These are phyloP conservation scores for Chrysoporthe puriensis DNA, from an alignment of 2,329 filamentous ascomycete genomes.

Conservation along the genomic window DNA sequence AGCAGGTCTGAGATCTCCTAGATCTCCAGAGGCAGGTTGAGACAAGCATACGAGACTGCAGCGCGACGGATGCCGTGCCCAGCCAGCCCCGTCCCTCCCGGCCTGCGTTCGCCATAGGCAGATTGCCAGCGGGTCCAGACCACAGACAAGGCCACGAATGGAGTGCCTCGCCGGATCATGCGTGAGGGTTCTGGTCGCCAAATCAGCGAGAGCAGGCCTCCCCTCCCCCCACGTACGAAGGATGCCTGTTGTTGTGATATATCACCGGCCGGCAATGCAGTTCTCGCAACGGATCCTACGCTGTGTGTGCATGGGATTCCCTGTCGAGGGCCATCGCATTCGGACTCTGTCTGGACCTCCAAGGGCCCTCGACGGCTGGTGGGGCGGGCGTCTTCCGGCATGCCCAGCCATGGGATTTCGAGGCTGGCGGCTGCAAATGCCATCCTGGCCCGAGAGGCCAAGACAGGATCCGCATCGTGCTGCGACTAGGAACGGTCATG, in stretches of 20 bases:
- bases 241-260: slow-evolving; percentile 3
- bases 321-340: slow-evolving; percentile 3
- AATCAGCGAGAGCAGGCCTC: background rate
- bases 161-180: slow-evolving; percentile 4
- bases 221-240: slow-evolving; percentile 1
- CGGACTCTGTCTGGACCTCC: background rate
- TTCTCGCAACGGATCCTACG: slow-evolving; percentile 1
- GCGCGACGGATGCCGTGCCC: background rate
- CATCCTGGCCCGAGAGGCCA: background rate
- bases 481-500: slow-evolving; percentile 17
- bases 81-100: background rate
- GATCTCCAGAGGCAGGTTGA: slow-evolving; percentile 4
- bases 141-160: slow-evolving; percentile 18
- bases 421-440: slow-evolving; percentile 3
- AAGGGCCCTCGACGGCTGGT: background rate
- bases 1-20: slow-evolving; percentile 16
- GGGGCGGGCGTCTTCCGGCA: background rate
- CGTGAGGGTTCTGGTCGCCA: background rate
- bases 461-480: slow-evolving; percentile 15
- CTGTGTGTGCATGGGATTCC: slow-evolving; percentile 1
- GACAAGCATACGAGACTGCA: background rate
- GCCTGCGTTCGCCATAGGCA: slow-evolving; percentile 7
- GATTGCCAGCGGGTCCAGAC: background rate
- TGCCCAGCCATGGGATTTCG: slow-evolving; percentile 10
- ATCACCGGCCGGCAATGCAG: slow-evolving; percentile 12